phyloP scores from a whole-genome alignment of 495 filamentous ascomycete genomes.

The Recurvomyces mirabilis region DNA sequence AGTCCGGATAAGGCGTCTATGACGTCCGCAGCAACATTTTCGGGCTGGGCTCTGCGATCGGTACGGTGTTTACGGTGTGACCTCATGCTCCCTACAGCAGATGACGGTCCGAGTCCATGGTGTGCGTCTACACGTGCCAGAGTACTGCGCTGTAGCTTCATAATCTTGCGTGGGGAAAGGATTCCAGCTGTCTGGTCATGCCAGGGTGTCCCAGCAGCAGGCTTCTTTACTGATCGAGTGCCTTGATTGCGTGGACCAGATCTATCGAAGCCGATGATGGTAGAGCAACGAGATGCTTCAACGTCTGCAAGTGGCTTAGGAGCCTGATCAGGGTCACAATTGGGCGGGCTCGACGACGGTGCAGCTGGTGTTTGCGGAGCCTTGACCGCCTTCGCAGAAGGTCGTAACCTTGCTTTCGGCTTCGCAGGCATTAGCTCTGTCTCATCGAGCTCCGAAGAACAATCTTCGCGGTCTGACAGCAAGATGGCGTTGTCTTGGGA shows the following conservation, averaged over 20 bases:
- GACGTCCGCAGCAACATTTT: conserved; percentile 13
- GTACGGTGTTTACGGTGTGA: neutral
- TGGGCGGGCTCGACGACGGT: neutral
- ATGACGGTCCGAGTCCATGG: conserved; percentile 8
- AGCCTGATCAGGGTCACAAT: neutral
- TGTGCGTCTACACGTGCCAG: too few species aligned
- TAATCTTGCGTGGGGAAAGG: neutral
- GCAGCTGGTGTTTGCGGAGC: conserved; percentile 5
- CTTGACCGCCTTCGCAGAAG: too few species aligned
- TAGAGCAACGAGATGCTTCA: neutral
- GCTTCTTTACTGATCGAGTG: conserved; percentile 3
- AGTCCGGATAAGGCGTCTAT: conserved; percentile 12
- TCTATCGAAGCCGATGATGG: conserved; percentile 16
- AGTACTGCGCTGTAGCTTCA: too few species aligned
- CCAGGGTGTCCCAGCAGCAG: neutral
- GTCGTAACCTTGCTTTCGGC: too few species aligned
- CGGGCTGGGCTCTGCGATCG: neutral
- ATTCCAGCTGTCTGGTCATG: neutral
- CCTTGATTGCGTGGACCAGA: conserved; percentile 20
- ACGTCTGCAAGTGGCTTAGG: neutral
- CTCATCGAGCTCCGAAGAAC: conserved; percentile 1
- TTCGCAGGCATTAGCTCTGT: too few species aligned
- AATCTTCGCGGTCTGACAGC: conserved; percentile 2
- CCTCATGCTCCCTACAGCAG: conserved; percentile 5
- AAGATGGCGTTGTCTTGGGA: conserved; percentile 3